Percentiles rank a stretch among this genome's conserved stretches.
Evolutionary conservation across 768 basidiomycete species (phyloP).

Genomic region (Lactarius akahatsu): DNA sequence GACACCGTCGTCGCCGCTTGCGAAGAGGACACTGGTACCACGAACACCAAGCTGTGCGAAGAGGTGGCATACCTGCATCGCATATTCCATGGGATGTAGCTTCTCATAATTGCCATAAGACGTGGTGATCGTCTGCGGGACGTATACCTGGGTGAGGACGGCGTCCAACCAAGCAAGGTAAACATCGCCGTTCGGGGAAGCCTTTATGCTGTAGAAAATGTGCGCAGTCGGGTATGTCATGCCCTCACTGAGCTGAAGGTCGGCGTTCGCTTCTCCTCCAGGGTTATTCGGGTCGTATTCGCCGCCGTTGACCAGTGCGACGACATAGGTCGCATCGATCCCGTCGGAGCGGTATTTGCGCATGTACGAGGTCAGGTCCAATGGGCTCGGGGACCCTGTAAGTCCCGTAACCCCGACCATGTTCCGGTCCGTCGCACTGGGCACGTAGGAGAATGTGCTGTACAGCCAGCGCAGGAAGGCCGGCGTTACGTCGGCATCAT

Average conservation of each 20-base stretch:
- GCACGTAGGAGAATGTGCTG: not conserved
- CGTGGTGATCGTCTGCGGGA: not conserved
- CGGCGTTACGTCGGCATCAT: too few relatives aligned
- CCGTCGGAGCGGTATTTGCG: not conserved
- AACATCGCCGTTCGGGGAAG: not conserved
- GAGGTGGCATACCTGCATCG: not conserved
- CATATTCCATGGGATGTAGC: not conserved
- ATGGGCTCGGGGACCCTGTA: not conserved
- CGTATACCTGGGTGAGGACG: not conserved
- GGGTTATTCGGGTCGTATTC: not conserved
- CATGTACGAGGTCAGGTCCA: not conserved
- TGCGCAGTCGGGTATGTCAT: not conserved
- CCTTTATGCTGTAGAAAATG: not conserved
- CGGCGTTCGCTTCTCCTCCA: not conserved
- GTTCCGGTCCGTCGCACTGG: not conserved
- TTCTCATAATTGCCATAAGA: not conserved
- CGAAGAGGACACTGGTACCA: not conserved
- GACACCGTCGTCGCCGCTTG: not conserved
- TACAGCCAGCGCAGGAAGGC: not conserved
- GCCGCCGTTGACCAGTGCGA: not conserved
- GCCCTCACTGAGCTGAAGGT: not conserved
- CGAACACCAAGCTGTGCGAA: not conserved
- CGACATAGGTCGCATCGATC: not conserved
- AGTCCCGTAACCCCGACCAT: not conserved
- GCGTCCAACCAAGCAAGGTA: not conserved